Base-by-base conservation (phyloP, 768 basidiomycete genomes). In the Russula earlei region DNA sequence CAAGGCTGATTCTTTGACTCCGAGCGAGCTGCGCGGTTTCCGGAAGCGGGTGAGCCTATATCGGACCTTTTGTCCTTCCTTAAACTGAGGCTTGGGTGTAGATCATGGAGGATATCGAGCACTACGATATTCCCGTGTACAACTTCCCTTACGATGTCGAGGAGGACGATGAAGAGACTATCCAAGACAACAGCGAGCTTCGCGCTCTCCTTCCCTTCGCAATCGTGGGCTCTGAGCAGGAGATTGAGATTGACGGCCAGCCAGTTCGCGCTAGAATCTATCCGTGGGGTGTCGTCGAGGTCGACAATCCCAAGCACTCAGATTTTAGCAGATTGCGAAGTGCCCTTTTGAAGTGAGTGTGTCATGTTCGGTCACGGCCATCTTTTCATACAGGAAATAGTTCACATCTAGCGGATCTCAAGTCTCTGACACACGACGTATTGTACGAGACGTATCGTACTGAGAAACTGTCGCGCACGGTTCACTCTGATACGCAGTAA, bases 91-190 rank as follows among this genome's bases (percentile, higher is more conserved):
- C 14, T 4, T 20, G 9, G 44, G 2, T 34, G 1, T 62, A 96
- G 93, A 84, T 99, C 66, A 99, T 98, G 95, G 95, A 99, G 71
- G 96, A 99, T 68, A 99, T 99, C 64, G 95, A 97, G 66, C 81
- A 98, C 75, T 97, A 97, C 67, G 86, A 87, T 62, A 98, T 99
- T 64, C 96, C 96, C 5, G 87, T 98, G 38, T 98, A 98, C 78
- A 98, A 98, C 75, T 99, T 99, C 79, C 96, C 96, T 0, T 99
- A 97, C 69, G 96, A 98, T 63, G 85, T 95, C 7, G 96, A 99
- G 70, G 96, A 99, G 70, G 96, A 99, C 67, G 96, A 99, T 67
- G 94, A 97, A 67, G 96, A 98, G 66, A 99, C 96, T 4, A 91
- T 99, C 57, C 84, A 87, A 65, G 96, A 99, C 70, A 99, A 98